Base-by-base conservation (phyloP, 2,329 filamentous ascomycete species). In the Aspergillus costaricaensis region DNA sequence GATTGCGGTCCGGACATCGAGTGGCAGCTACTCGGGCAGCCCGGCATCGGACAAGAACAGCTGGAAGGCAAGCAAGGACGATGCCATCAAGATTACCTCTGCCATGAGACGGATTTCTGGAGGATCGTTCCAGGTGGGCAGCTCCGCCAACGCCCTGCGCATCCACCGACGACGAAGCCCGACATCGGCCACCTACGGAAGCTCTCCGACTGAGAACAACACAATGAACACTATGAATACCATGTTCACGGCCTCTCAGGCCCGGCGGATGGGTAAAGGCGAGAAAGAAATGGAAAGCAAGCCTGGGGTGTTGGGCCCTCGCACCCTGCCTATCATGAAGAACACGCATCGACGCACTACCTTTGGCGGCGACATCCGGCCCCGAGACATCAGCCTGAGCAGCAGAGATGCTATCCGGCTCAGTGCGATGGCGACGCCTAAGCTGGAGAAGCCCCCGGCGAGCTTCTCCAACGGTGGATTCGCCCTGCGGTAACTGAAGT, bases 171-270 rank as follows among this genome's bases (percentile, higher is more conserved):
- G 85, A 51, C 82, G 86, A 61, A 86, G 84, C 63, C 86, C 84
- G 6, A 83, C 82, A 10, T 76, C 77, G 19, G 77, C 77, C 51
- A 74, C 77, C 5, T 75, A 80, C 19, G 75, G 79, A 57, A 84
- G 82, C 57, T 84, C 86, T 14, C 84, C 85, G 1, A 83, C 79
- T 55, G 84, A 86, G 65, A 85, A 83, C 59, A 77, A 79, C 6
- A 80, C 88, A 73, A 89, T 90, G 65, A 85, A 83, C 60, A 77
- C 88, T 73, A 89, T 90, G 65, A 85, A 83, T 59, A 77, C 79
- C 7, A 80, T 88, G 73, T 89, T 90, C 73, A 88, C 86, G 0
- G 85, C 87, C 23, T 82, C 84, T 57, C 87, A 89, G 63, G 87
- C 88, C 25, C 81, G 88, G 47, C 81, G 88, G 14, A 89, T 90